Conservation (phyloP, 2,329 filamentous ascomycete species). For the Sarocladium oryzae region DNA sequence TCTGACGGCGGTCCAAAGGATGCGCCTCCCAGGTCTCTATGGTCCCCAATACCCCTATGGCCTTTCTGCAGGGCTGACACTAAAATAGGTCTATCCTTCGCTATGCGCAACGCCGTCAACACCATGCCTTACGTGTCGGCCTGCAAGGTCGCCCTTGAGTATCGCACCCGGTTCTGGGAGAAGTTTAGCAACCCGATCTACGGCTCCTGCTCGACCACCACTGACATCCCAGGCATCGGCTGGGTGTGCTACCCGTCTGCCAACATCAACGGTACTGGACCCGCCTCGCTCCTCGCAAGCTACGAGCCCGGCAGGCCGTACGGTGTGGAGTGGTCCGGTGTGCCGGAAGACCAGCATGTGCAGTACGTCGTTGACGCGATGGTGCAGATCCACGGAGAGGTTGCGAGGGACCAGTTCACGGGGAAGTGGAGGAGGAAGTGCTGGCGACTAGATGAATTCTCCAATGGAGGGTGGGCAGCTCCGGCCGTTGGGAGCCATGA, state of each 20-base stretch:
- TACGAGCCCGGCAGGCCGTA: slow-evolving; percentile 43
- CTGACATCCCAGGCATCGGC: slow-evolving; percentile 55
- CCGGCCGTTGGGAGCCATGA: slow-evolving; percentile 60
- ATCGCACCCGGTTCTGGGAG: slow-evolving; percentile 57
- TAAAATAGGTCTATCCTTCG: slow-evolving; percentile 22
- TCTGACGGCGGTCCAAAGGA: slow-evolving; percentile 57
- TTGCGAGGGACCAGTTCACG: slow-evolving; percentile 53
- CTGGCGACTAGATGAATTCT: slow-evolving; percentile 56
- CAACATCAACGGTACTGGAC: slow-evolving; percentile 56
- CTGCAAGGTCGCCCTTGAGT: slow-evolving; percentile 61
- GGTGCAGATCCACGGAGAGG: slow-evolving; percentile 57
- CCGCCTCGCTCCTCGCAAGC: slow-evolving; percentile 54
- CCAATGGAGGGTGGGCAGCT: slow-evolving; percentile 55
- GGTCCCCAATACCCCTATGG: neutral
- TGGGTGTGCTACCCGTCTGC: slow-evolving; percentile 62
- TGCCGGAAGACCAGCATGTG: slow-evolving; percentile 55
- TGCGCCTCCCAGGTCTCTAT: slow-evolving; percentile 43
- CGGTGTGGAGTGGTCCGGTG: slow-evolving; percentile 33
- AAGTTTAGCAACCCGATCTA: slow-evolving; percentile 47
- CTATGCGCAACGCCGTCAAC: slow-evolving; percentile 41
- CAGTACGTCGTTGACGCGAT: slow-evolving; percentile 58
- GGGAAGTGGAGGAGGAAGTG: slow-evolving; percentile 59
- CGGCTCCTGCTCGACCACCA: slow-evolving; percentile 52
- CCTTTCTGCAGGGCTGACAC: neutral
- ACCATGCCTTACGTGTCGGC: slow-evolving; percentile 36